A percentile compares a stretch with the other conserved stretches of the same genome.
Evolutionary conservation across 208 protist species (phyloP).

Genomic region (Zelonia costaricensis): DNA sequence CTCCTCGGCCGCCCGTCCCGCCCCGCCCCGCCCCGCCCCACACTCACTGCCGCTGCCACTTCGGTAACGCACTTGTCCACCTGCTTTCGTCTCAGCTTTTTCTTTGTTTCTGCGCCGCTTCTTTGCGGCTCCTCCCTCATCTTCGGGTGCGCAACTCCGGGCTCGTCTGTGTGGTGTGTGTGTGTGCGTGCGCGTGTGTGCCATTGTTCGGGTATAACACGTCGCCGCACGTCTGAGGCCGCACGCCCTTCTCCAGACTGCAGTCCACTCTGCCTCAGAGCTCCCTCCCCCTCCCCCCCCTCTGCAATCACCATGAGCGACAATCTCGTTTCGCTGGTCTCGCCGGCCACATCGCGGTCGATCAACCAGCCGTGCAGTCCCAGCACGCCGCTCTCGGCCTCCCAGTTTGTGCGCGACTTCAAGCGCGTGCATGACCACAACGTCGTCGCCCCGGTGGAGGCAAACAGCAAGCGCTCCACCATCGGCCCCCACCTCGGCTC

Average conservation of each 20-base stretch:
- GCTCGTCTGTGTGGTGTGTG: no score
- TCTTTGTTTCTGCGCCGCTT: no score
- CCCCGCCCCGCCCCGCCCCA: no score
- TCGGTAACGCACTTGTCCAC: no score
- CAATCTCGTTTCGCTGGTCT: neutral
- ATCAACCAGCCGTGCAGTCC: neutral
- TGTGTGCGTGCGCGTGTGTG: no score
- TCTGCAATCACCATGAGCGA: conserved; percentile 10
- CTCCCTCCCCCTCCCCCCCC: neutral
- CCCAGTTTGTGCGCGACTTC: conserved; percentile 17
- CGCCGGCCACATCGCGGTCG: neutral
- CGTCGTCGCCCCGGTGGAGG: neutral
- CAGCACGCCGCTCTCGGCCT: conserved; percentile 1
- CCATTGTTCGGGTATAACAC: no score
- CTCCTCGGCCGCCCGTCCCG: no score
- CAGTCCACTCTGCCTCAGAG: neutral
- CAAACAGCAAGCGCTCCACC: conserved; percentile 32
- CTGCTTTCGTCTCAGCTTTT: no score
- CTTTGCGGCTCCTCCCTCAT: no score
- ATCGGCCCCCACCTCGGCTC: conserved; percentile 43
- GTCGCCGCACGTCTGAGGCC: neutral
- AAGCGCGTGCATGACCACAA: neutral
- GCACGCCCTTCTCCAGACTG: no score
- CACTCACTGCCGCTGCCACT: no score
- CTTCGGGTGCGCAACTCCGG: no score